Base-by-base conservation (phyloP, 169 alveolate genomes). In the Neospora caninum region DNA sequence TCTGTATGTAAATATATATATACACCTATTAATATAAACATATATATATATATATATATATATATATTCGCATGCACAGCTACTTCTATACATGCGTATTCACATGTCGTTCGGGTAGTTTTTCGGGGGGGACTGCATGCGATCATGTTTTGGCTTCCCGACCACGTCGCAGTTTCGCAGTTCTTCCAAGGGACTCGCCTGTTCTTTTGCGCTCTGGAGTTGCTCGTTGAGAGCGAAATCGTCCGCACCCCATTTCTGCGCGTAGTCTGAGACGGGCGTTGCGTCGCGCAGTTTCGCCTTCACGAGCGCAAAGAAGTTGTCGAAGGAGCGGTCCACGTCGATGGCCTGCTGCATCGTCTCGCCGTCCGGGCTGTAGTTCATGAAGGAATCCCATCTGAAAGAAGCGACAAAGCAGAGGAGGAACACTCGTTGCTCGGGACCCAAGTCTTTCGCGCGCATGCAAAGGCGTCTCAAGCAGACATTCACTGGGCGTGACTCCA, bases 331-430 rank as follows among this genome's bases (percentile, higher is more conserved):
- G 94, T 99, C 99, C 53, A 98, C 98, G 38, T 97, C 98, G 70
- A 98, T 95, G 7, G 99, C 99, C 95, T 99, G 99, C 91, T 97
- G 95, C 97, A 99, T 95, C 31, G 99, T 97, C 87, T 97, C 97
- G 83, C 98, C 99, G 91, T 97, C 97, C 0, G 98, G 97, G 43
- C 96, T 97, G 93, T 97, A 98, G 94, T 98, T 98, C 98, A 98
- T 98, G 53, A 98, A 97, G 39, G 96, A 91, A 94, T 98, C 99
- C 98, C 99, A 98, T 95, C 97, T 98, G 89, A 91, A 95, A 58
- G 88, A 94, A 95, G 88, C 87, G 36, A 64, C 92, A 86, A 91
- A 92, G 31, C 83, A 73, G 42, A 94, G 95, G 93, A 95, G 94
- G 97, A 97, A 96, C 6, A 94, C 78, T 0, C 94, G 45, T 91